These are phyloP conservation scores for Omphalea diandra DNA, from an alignment of 441 rosid species.

Conservation along the genomic window DNA sequence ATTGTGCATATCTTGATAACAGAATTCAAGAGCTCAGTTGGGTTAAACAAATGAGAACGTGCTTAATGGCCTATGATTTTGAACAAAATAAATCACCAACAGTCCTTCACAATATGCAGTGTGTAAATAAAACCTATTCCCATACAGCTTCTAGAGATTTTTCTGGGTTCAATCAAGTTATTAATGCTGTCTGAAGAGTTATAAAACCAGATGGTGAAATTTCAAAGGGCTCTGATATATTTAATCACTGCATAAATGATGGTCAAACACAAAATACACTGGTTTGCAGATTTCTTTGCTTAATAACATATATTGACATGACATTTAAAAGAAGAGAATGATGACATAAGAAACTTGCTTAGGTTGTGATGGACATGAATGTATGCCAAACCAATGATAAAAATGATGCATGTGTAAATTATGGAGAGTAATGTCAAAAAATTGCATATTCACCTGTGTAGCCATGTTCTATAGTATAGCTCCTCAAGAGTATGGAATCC, in stretches of 20 bases:
- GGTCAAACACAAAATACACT: neutral
- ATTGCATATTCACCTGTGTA: slow-evolving; percentile 61
- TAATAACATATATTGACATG: neutral
- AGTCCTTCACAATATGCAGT: no score
- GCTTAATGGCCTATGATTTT: no score
- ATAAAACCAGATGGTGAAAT: neutral
- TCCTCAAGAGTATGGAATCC: slow-evolving; percentile 83
- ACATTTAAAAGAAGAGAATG: slow-evolving; percentile 6
- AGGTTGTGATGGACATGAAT: neutral
- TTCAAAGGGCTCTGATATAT: neutral
- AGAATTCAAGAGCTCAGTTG: neutral
- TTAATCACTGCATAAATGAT: neutral
- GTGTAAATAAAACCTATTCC: neutral
- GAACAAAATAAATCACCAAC: no score
- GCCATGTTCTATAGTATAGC: slow-evolving; percentile 84
- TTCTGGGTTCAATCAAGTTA: neutral
- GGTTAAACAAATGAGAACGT: neutral
- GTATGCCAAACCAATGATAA: no score
- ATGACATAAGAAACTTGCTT: slow-evolving; percentile 3
- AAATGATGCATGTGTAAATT: neutral
- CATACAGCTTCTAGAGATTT: neutral
- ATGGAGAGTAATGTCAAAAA: slow-evolving; percentile 12
- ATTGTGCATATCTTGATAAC: neutral
- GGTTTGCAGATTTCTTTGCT: neutral
- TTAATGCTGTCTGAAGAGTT: neutral